phyloP scores from a whole-genome alignment of 345 rosid genomes.

The Microcos paniculata region DNA sequence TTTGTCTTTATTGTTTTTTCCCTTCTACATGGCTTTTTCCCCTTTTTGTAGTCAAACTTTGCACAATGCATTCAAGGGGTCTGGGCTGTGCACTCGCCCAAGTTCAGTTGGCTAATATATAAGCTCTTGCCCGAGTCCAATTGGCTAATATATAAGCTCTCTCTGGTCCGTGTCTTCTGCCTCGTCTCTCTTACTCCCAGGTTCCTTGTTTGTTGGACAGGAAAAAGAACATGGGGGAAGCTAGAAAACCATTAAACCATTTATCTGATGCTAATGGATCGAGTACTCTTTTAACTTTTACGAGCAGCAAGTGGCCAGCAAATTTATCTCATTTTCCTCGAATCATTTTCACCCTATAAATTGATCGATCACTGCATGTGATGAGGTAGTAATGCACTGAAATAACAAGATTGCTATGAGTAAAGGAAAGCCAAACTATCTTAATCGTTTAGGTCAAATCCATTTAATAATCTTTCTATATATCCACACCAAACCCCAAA shows the following conservation, averaged over 20 bases:
- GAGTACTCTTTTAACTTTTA: background rate
- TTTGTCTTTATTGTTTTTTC: slow-evolving; percentile 17
- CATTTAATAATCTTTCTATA: background rate
- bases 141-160: background rate
- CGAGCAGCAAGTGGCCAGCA: background rate
- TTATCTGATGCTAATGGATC: background rate
- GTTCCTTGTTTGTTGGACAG: background rate
- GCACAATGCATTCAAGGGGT: slow-evolving; percentile 3
- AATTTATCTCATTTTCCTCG: background rate
- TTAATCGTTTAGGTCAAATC: background rate
- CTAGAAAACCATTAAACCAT: background rate
- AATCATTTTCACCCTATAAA: background rate
- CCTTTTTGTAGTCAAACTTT: slow-evolving; percentile 1
- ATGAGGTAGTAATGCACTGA: background rate
- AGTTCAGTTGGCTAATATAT: background rate
- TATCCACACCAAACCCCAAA: background rate
- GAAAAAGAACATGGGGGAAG: background rate
- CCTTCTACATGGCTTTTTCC: background rate
- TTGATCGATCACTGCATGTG: background rate
- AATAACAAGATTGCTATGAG: background rate
- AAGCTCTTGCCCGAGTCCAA: too few relatives aligned
- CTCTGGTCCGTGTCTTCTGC: background rate
- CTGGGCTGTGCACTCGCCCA: slow-evolving; percentile 2
- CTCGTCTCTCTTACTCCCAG: background rate
- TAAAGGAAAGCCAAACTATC: background rate